Evolutionary conservation across 371 early-diverging fungal species (phyloP), one percentile per base, ranked within the genome.

Genomic region (Saksenaea vasiformis): DNA sequence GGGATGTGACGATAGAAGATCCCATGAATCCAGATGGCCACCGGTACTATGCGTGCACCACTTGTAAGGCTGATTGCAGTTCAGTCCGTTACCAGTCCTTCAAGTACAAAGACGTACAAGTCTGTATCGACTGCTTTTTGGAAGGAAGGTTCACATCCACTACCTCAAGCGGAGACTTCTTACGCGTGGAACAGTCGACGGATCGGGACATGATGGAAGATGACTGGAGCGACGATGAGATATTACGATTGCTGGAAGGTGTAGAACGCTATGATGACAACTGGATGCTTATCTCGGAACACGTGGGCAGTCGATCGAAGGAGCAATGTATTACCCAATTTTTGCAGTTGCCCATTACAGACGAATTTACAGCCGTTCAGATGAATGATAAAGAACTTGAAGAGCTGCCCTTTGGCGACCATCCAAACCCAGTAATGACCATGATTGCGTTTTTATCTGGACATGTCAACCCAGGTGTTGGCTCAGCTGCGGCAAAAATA

Each of bases 251-350:
- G 27, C 77, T 99, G 36, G 99, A 99, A 80, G 99, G 91, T 7
- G 77, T 99, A 26, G 99, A 99, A 67, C 86, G 92, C 85, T 95
- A 84, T 79, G 94, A 95, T 38, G 97, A 99, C 58, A 96, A 99
- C 76, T 99, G 99, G 99, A 79, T 88, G 59, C 85, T 88, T 65
- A 92, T 99, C 31, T 87, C 98, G n/a, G 92, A 92, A 56, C 95
- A 98, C 71, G 98, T 99, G 4, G 95, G 95, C 5, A 95, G 93
- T 34, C 90, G 95, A 51, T 88, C 92, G 9, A 89, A 93, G 54
- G 97, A 98, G 60, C 94, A 98, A 71, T 99, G 99, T 68, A 89
- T 99, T 36, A 84, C 93, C 27, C 91, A 95, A 51, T 99, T 99
- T 72, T 71, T 99, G 39, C 92, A 95, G 71, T 74, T 99, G 62